Evolutionary conservation across 2,329 filamentous ascomycete species (phyloP).

Genomic region (Ceratocystis albifundus): DNA sequence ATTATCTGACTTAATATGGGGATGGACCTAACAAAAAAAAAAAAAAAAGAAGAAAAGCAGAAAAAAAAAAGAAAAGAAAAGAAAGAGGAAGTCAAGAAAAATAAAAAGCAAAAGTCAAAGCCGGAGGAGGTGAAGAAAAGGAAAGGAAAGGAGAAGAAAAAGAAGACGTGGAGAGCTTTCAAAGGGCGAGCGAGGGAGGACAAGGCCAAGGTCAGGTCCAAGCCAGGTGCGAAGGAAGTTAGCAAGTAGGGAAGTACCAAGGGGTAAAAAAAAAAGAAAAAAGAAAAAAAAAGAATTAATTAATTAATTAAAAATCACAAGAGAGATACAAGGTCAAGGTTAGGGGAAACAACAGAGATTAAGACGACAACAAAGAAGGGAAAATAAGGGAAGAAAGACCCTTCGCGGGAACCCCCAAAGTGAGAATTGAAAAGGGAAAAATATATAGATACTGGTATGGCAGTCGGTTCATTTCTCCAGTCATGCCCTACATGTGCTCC

Average conservation of each 20-base stretch:
- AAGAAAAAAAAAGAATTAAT: conserved; percentile 10
- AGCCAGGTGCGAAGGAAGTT: conserved; percentile 18
- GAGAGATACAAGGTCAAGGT: not conserved
- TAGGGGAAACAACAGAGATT: not conserved
- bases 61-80: conserved; percentile 14
- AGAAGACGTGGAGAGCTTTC: conserved; percentile 22
- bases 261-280: conserved; percentile 2
- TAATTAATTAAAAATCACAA: not conserved
- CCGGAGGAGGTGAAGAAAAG: conserved; percentile 27
- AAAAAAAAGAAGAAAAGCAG: conserved; percentile 21
- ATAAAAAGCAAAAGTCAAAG: conserved; percentile 22
- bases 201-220: conserved; percentile 16
- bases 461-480: too few species aligned
- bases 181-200: conserved; percentile 18
- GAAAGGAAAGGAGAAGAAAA: conserved; percentile 26
- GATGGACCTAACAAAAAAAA: conserved; percentile 26
- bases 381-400: too few species aligned
- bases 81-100: conserved; percentile 24
- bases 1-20: conserved; percentile 26
- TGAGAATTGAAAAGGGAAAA: too few species aligned
- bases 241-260: conserved; percentile 12
- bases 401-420: not conserved
- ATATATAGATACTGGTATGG: too few species aligned
- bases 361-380: not conserved
- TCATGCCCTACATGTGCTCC: too few species aligned